Evolutionary conservation across 257 asterid species (phyloP).

Genomic region (Verbena officinalis): DNA sequence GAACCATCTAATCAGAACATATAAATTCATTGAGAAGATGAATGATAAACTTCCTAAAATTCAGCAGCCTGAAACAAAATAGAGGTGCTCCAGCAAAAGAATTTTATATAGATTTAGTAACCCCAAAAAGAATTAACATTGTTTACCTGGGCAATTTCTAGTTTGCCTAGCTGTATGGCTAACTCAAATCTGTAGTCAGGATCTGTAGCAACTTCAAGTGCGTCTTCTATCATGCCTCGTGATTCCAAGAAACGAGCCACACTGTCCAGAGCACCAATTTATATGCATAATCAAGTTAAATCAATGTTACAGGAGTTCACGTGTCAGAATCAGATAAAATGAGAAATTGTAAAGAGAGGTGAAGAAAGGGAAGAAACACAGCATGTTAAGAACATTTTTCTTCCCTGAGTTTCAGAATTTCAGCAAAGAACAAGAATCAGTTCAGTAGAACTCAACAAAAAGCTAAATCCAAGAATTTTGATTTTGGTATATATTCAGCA

Average conservation of each 20-base stretch:
- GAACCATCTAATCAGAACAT: slow-evolving; percentile 12
- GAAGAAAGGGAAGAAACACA: slow-evolving; percentile 1
- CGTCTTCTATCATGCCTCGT: slow-evolving; percentile 92
- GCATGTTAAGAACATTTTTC: not conserved
- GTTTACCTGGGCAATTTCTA: slow-evolving; percentile 84
- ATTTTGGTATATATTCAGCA: slow-evolving; percentile 16
- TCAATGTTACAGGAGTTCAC: slow-evolving; percentile 16
- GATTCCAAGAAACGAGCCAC: slow-evolving; percentile 97
- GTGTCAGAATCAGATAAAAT: slow-evolving; percentile 19
- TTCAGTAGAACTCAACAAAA: not conserved
- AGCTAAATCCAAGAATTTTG: not conserved
- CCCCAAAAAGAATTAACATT: slow-evolving; percentile 58
- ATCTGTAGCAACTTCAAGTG: slow-evolving; percentile 90
- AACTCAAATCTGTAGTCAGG: slow-evolving; percentile 97
- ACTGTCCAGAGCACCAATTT: slow-evolving; percentile 39
- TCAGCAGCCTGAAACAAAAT: slow-evolving; percentile 16
- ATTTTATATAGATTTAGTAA: not conserved
- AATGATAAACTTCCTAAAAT: slow-evolving; percentile 13
- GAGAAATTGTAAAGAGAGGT: slow-evolving; percentile 10
- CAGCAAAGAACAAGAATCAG: slow-evolving; percentile 3
- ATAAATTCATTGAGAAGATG: slow-evolving; percentile 5
- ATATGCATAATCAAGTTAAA: slow-evolving; percentile 5
- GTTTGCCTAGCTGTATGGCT: slow-evolving; percentile 89
- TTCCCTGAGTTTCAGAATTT: not conserved
- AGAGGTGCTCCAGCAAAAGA: slow-evolving; percentile 23